phyloP scores from a whole-genome alignment of 306 rosid species.

The Hippophae tibetana region DNA sequence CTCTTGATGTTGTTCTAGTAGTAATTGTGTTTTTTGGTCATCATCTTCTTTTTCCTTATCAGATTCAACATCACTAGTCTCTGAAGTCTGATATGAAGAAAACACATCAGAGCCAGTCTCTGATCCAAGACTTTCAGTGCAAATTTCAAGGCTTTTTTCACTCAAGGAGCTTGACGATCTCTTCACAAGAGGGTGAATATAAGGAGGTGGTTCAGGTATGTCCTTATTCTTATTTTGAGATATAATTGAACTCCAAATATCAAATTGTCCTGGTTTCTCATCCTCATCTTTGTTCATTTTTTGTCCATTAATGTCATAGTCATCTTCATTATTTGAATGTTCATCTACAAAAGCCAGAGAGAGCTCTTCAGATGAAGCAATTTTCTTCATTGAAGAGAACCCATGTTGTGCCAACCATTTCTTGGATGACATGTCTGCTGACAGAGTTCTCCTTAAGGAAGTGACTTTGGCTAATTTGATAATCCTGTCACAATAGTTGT shows the following conservation, averaged over 20 bases:
- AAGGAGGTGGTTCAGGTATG: slow-evolving; percentile 36
- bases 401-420: slow-evolving; percentile 58
- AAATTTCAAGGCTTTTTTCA: slow-evolving; percentile 59
- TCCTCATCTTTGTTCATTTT: slow-evolving; percentile 12
- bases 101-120: slow-evolving; percentile 80
- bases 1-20: slow-evolving; percentile 7
- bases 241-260: slow-evolving; percentile 49
- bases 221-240: slow-evolving; percentile 32
- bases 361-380: slow-evolving; percentile 41
- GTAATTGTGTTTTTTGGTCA: neutral
- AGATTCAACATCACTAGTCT: slow-evolving; percentile 19
- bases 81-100: slow-evolving; percentile 41
- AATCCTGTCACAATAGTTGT: slow-evolving; percentile 16
- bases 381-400: slow-evolving; percentile 40
- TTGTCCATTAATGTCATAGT: neutral
- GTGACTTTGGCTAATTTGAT: slow-evolving; percentile 11
- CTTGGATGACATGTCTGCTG: slow-evolving; percentile 89
- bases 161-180: slow-evolving; percentile 43
- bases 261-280: slow-evolving; percentile 25
- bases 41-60: neutral
- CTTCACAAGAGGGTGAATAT: slow-evolving; percentile 73
- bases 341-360: slow-evolving; percentile 6
- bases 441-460: slow-evolving; percentile 66
- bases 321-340: too few species aligned
- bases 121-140: slow-evolving; percentile 93